phyloP scores from a whole-genome alignment of 371 early-diverging fungal species.

The Lichtheimia ramosa region DNA sequence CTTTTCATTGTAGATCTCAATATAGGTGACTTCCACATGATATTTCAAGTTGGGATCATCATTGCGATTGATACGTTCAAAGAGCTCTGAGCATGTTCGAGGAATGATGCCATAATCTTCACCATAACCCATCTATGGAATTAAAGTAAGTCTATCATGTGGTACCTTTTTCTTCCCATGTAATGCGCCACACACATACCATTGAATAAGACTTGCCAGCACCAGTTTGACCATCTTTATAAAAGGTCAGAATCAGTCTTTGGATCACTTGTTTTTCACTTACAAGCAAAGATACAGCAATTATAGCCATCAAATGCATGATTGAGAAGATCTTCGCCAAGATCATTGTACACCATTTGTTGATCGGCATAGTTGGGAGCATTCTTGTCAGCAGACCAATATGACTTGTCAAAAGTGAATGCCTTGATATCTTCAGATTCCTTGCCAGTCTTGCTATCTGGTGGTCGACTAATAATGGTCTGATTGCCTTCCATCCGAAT shows the following conservation, averaged over 20 bases:
- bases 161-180: too few relatives aligned
- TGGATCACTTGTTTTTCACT: neutral
- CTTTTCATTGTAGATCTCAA: slow-evolving; percentile 87
- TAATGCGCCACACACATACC: slow-evolving; percentile 30
- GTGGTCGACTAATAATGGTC: slow-evolving; percentile 64
- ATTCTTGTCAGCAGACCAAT: slow-evolving; percentile 75
- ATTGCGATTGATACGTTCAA: slow-evolving; percentile 59
- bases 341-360: slow-evolving; percentile 68
- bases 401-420: slow-evolving; percentile 86
- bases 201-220: slow-evolving; percentile 85
- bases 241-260: too few relatives aligned
- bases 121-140: slow-evolving; percentile 62
- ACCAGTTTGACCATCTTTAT: slow-evolving; percentile 83
- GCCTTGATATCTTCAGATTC: slow-evolving; percentile 55
- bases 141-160: neutral
- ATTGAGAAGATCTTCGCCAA: slow-evolving; percentile 79
- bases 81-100: slow-evolving; percentile 75
- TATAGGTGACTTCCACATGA: slow-evolving; percentile 82
- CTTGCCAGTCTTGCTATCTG: slow-evolving; percentile 33
- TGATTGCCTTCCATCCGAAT: slow-evolving; percentile 74
- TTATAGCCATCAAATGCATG: slow-evolving; percentile 91
- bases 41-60: slow-evolving; percentile 53
- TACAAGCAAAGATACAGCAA: slow-evolving; percentile 88
- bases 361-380: slow-evolving; percentile 79
- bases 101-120: slow-evolving; percentile 86